These are phyloP conservation scores for Nakazawaea ambrosiae DNA, from an alignment of 805 yeast species.

Conservation along the genomic window DNA sequence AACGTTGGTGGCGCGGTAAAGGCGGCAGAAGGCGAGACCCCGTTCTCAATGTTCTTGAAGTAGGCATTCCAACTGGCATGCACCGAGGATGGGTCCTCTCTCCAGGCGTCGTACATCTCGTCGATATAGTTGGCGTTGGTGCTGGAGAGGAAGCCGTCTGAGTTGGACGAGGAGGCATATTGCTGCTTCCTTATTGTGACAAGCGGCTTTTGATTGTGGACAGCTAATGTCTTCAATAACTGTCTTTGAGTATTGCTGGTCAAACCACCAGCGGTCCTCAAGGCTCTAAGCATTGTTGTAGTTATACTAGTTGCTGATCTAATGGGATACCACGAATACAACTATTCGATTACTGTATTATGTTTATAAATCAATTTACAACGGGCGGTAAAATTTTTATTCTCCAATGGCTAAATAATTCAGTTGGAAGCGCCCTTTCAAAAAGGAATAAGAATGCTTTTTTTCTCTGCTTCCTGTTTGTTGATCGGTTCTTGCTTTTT, in stretches of 20 bases:
- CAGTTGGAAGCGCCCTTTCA: no score
- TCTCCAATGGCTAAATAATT: no score
- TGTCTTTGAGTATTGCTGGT: slow-evolving; percentile 5
- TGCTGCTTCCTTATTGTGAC: no score
- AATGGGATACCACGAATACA: no score
- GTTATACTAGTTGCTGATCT: no score
- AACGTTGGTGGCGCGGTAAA: slow-evolving; percentile 89
- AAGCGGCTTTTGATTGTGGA: not conserved
- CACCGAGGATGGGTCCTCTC: slow-evolving; percentile 80
- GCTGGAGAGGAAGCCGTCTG: slow-evolving; percentile 77
- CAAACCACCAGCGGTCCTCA: slow-evolving; percentile 4
- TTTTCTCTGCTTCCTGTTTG: no score
- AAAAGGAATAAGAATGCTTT: no score
- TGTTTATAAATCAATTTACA: no score
- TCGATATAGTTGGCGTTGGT: slow-evolving; percentile 89
- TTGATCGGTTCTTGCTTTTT: no score
- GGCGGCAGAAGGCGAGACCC: slow-evolving; percentile 68
- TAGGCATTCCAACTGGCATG: slow-evolving; percentile 97
- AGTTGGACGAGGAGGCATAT: slow-evolving; percentile 26
- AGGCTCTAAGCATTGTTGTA: slow-evolving; percentile 12
- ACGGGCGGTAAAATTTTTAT: no score
- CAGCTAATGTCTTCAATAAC: slow-evolving; percentile 1
- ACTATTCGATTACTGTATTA: no score
- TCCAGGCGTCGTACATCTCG: slow-evolving; percentile 97
- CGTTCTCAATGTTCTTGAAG: slow-evolving; percentile 81